Evolutionary conservation across 441 rosid genomes (phyloP), one percentile per base, ranked within the genome.

Genomic region (Dalechampia spathulata): DNA sequence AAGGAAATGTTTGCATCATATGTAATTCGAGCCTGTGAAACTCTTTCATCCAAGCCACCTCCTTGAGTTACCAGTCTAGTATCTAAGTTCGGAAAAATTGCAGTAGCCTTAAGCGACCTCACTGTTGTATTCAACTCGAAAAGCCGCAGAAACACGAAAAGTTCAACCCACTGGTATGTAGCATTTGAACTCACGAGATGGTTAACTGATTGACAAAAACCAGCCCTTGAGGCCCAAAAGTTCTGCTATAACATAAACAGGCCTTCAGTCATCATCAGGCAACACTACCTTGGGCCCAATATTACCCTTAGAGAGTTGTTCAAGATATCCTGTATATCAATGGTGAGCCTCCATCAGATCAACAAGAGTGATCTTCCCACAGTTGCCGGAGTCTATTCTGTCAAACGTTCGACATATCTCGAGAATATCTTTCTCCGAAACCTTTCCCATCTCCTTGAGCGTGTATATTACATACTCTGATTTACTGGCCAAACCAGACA

Each of bases 361-460:
- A 10, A 76, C 77, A 28, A 92, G 96, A 38, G 94, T 83, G 60
- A 89, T 86, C 72, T 86, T 92, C 60, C 98, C 96, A 25, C 78
- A 82, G 71, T 83, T 86, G 63, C 90, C 87, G 0, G 83, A 37
- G 71, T 88, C 96, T 28, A 92, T 73, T 75, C 78, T 72, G 48
- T 88, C 98, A 60, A 92, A 88, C 61, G 78, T 82, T 48, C 68
- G 58, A 22, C 87, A 83, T 32, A 92, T 79, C 71, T 76, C 94
- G 50, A 59, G 28, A 42, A 92, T 62, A 72, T 92, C 96, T 46
- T 84, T 88, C 52, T 88, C 95, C 2, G 89, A 72, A 58, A 88
- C 72, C 67, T 81, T 86, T 49, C 77, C 93, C 98, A 88, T 86
- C 77, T 88, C 96, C 75, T 88, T 88, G n/a, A 86, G 83, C 79